Evolutionary conservation across 805 yeast genomes (phyloP), one percentile per base, ranked within the genome.

Genomic region (Saturnispora sanitii): DNA sequence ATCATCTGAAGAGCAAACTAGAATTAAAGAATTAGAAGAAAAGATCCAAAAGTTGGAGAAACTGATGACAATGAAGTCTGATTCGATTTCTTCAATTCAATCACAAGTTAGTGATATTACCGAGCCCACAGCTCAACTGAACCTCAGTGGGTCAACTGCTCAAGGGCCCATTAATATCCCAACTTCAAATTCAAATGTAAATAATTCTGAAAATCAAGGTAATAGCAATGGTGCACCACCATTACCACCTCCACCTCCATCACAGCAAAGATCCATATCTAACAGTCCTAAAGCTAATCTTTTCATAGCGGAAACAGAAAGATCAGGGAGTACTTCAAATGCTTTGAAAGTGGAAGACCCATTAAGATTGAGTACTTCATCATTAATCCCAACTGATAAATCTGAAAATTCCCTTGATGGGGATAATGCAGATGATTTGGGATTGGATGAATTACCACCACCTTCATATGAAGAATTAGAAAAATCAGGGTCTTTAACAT

Each of bases 401-500:
- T 49, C 52, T 2, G 19, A 45, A 1, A 44, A 49, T 13, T 51
- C 45, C 16, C 46, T 32, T 11, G 27, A 48, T 12, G 35, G 38
- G 5, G 44, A 41, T 18, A 39, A 44, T 23, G 44, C 45, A 2
- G 43, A 40, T 4, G 37, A 40, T 1, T 48, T 37, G 1, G 45
- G 32, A 2, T 49, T 44, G 8, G 51, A 44, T 6, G 54, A 50
- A 12, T 27, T 27, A 25, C 58, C 56, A 4, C 61, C 62, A 3
- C 62, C 61, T 5, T 56, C 60, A 1, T 57, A 56, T 37, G 61
- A 57, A 41, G 64, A 59, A 37, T 35, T 59, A 7, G 64, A 58
- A 39, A 53, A 57, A 30, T 53, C 61, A 0, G 63, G 63, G n/a
- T 47, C 50, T 13, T 43, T 59, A 33, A 56, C 60, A 4, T 59